These are phyloP conservation scores for Candida railenensis DNA, from an alignment of 805 yeast species.

Conservation along the genomic window DNA sequence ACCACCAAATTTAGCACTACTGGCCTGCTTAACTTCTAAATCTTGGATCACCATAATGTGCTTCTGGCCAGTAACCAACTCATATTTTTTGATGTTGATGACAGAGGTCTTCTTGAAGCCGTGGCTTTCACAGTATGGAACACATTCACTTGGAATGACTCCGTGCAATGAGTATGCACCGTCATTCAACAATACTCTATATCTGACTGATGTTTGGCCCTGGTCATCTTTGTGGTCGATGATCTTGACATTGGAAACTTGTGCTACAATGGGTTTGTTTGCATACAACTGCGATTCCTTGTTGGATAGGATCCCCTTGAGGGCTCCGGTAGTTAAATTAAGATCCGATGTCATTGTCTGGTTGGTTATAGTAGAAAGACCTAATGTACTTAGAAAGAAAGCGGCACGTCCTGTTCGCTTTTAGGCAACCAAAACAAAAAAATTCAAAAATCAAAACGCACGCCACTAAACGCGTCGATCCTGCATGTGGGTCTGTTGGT, in stretches of 20 bases:
- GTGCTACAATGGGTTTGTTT: conserved; percentile 31
- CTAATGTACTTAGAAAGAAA: too few species aligned
- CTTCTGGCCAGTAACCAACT: conserved; percentile 47
- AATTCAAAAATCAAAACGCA: not conserved
- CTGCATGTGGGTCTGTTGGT: not conserved
- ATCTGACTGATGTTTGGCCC: conserved; percentile 21
- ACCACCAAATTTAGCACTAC: conserved; percentile 37
- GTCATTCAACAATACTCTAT: conserved; percentile 38
- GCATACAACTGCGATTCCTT: conserved; percentile 18
- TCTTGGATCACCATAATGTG: conserved; percentile 49
- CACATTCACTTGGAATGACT: conserved; percentile 40
- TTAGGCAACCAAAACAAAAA: not conserved
- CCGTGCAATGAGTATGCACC: conserved; percentile 39
- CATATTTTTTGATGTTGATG: conserved; percentile 40
- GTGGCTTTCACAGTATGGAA: conserved; percentile 37
- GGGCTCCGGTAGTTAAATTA: conserved; percentile 23
- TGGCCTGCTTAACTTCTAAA: conserved; percentile 39
- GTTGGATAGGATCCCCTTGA: conserved; percentile 22
- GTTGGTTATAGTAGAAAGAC: not conserved
- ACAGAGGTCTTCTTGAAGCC: conserved; percentile 47
- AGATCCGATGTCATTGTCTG: conserved; percentile 8
- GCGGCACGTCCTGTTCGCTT: not conserved
- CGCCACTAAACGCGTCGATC: not conserved
- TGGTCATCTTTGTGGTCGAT: conserved; percentile 22
- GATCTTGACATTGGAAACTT: conserved; percentile 33